Conservation (phyloP, 495 filamentous ascomycete species). For the Hypoxylon fuscum region DNA sequence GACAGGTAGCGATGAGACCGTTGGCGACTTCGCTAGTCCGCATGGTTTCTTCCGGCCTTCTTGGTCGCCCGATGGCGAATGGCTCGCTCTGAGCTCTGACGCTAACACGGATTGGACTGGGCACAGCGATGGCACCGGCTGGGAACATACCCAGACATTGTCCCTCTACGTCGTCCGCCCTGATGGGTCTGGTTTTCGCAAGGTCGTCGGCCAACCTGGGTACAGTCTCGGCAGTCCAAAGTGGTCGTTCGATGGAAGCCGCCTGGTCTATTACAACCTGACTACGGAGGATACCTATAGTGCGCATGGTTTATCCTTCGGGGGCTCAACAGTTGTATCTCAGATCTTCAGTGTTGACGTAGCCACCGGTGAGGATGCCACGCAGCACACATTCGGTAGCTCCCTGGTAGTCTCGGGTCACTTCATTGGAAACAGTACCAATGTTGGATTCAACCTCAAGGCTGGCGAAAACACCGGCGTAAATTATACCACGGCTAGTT, state of each 20-base stretch:
- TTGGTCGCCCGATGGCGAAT: conserved; percentile 36
- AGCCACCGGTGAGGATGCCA: conserved; percentile 21
- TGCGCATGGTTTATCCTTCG: conserved; percentile 3
- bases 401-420: conserved; percentile 11
- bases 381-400: conserved; percentile 15
- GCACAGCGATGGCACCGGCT: conserved; percentile 35
- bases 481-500: conserved; percentile 22
- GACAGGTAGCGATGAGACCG: no score
- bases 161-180: conserved; percentile 32
- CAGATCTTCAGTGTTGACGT: conserved; percentile 31
- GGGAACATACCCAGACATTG: conserved; percentile 33
- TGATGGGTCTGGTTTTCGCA: conserved; percentile 12
- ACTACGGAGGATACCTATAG: conserved; percentile 23
- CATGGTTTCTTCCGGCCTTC: conserved; percentile 19
- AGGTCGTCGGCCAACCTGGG: conserved; percentile 13
- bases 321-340: conserved; percentile 5
- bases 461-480: conserved; percentile 13
- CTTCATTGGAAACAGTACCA: conserved; percentile 4
- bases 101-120: conserved; percentile 35
- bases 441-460: conserved; percentile 21
- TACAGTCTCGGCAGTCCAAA: conserved; percentile 30
- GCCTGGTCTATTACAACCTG: conserved; percentile 23
- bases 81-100: conserved; percentile 33
- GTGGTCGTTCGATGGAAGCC: conserved; percentile 28
- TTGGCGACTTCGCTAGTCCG: no score